These are phyloP conservation scores for Diutina catenulata DNA, from an alignment of 1,139 yeast species.

Conservation along the genomic window DNA sequence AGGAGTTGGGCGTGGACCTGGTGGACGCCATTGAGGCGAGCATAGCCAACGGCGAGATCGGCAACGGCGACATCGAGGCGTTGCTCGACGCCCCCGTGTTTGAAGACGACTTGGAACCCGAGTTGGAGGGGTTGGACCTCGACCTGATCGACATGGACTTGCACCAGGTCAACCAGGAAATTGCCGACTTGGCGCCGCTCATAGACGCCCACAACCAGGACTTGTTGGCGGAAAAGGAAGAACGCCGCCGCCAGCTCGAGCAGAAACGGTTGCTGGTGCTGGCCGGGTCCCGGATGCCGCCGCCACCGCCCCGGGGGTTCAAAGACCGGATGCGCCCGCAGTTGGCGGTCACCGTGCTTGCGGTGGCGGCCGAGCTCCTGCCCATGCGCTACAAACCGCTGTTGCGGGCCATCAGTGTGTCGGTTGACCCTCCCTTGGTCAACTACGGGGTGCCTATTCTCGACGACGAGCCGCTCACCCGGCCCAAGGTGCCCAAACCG, in stretches of 20 bases:
- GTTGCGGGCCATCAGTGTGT: conserved; percentile 3
- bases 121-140: conserved; percentile 4
- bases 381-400: conserved; percentile 4
- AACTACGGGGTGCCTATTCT: not conserved
- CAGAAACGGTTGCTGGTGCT: conserved; percentile 1
- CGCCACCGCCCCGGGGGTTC: too few species aligned
- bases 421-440: not conserved
- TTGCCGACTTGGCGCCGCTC: conserved; percentile 28
- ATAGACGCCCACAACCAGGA: conserved; percentile 25
- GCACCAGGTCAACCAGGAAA: conserved; percentile 27
- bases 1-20: conserved; percentile 12
- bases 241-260: not conserved
- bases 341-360: not conserved
- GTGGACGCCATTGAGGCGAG: conserved; percentile 1
- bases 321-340: too few species aligned
- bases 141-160: conserved; percentile 13
- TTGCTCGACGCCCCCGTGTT: not conserved
- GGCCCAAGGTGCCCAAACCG: conserved; percentile 37
- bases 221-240: conserved; percentile 6
- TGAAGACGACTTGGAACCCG: conserved; percentile 6
- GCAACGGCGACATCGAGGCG: not conserved
- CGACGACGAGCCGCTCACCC: conserved; percentile 19
- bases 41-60: not conserved
- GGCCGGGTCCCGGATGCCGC: not conserved
- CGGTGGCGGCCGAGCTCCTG: conserved; percentile 1